Evolutionary conservation across 1,284 basidiomycete species (phyloP).

Genomic region (Cutaneotrichosporon dermatis): DNA sequence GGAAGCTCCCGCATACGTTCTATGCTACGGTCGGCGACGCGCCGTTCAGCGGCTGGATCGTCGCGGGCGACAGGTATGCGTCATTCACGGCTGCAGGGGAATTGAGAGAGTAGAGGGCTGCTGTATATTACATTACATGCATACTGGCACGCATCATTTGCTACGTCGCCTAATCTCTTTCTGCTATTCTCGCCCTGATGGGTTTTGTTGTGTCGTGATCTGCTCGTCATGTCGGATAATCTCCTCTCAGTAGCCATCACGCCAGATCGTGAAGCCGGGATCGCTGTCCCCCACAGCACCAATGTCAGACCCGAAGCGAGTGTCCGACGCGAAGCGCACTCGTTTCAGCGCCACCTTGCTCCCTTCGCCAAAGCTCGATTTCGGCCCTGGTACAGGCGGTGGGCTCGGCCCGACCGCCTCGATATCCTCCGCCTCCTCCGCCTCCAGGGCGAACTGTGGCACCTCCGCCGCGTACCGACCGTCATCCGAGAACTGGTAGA

Average conservation of each 20-base stretch:
- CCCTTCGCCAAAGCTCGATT: constrained; percentile 23
- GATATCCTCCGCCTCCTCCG: background rate
- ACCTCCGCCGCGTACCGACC: background rate
- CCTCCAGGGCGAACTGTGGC: background rate
- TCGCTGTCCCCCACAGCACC: constrained; percentile 17
- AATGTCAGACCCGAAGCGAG: background rate
- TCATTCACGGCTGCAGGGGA: constrained; percentile 45
- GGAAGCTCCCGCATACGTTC: constrained; percentile 14
- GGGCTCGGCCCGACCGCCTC: background rate
- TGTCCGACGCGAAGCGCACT: constrained; percentile 18
- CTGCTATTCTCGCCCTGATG: too few species aligned
- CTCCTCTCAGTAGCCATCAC: constrained; percentile 26
- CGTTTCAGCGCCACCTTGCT: constrained; percentile 18
- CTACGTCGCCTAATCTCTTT: too few species aligned
- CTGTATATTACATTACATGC: background rate
- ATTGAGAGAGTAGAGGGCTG: background rate
- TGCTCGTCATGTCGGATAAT: too few species aligned
- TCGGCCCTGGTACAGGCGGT: constrained; percentile 11
- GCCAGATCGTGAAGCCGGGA: constrained; percentile 33
- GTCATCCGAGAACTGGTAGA: constrained; percentile 8
- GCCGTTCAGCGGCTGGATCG: constrained; percentile 62
- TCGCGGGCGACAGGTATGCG: constrained; percentile 56
- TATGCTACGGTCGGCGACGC: constrained; percentile 11
- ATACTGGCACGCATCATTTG: constrained; percentile 1
- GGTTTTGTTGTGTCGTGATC: too few species aligned